Conservation (phyloP, 345 rosid species). For the Acer saccharum region DNA sequence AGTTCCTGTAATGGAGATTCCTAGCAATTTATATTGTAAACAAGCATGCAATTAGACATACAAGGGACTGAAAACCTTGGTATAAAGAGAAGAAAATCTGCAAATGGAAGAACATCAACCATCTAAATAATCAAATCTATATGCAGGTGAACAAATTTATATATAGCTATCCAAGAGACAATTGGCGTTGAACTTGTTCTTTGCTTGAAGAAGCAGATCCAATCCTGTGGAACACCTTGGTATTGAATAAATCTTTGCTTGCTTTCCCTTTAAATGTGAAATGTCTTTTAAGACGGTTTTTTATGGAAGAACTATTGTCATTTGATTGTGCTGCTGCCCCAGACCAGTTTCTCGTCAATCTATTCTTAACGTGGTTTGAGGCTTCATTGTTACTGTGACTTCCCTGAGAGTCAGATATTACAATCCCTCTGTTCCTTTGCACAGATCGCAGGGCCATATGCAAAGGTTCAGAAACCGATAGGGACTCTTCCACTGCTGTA, state of each 20-base stretch:
- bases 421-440: constrained; percentile 52
- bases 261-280: constrained; percentile 37
- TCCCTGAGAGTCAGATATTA: constrained; percentile 44
- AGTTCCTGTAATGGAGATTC: neutral
- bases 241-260: constrained; percentile 32
- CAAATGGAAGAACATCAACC: constrained; percentile 17
- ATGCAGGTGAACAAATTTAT: constrained; percentile 26
- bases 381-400: constrained; percentile 28
- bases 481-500: constrained; percentile 46
- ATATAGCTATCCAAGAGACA: constrained; percentile 27
- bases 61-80: constrained; percentile 1
- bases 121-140: constrained; percentile 18
- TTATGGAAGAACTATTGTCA: constrained; percentile 45
- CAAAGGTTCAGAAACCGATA: constrained; percentile 60
- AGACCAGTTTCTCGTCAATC: constrained; percentile 45
- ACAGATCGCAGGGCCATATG: constrained; percentile 65
- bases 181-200: constrained; percentile 21
- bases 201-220: constrained; percentile 35
- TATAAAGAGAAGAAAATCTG: constrained; percentile 2
- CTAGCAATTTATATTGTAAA: constrained; percentile 4
- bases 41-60: constrained; percentile 6
- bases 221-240: constrained; percentile 33
- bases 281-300: constrained; percentile 51
- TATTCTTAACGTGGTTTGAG: constrained; percentile 35
- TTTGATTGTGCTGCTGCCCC: constrained; percentile 20